Evolutionary conservation across 768 basidiomycete species (phyloP).

Genomic region (Agrocybe chaxingu): DNA sequence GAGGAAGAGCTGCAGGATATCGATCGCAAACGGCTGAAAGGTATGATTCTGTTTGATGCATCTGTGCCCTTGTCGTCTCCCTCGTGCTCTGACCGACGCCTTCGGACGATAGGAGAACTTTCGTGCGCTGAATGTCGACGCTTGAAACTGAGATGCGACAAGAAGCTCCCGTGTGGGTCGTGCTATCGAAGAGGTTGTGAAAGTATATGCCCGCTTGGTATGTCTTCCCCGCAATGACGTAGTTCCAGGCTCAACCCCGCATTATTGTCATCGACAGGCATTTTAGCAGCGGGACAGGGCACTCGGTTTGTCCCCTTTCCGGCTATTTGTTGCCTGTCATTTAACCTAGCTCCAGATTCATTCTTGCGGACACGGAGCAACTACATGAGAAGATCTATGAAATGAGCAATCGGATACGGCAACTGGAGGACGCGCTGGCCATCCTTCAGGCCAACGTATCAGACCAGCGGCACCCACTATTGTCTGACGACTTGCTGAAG

Average conservation of each 20-base stretch:
- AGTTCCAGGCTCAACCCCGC: background rate
- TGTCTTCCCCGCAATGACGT: constrained; percentile 7
- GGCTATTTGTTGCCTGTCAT: background rate
- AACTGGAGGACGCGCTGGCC: constrained; percentile 66
- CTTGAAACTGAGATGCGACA: constrained; percentile 51
- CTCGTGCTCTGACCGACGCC: background rate
- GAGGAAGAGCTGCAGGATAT: constrained; percentile 53
- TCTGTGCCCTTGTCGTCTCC: constrained; percentile 1
- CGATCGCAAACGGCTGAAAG: constrained; percentile 46
- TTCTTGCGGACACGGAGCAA: constrained; percentile 63
- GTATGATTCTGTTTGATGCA: constrained; percentile 18
- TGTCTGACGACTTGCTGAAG: constrained; percentile 49
- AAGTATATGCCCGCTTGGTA: constrained; percentile 62
- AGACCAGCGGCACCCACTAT: constrained; percentile 55
- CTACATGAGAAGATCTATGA: constrained; percentile 64
- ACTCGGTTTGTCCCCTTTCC: constrained; percentile 31
- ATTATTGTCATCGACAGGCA: constrained; percentile 26
- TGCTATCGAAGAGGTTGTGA: constrained; percentile 58
- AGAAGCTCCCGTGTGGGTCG: constrained; percentile 48
- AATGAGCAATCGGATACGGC: constrained; percentile 66
- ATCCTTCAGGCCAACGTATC: constrained; percentile 58
- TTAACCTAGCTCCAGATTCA: constrained; percentile 39
- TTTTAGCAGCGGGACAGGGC: constrained; percentile 49
- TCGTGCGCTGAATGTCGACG: constrained; percentile 54
- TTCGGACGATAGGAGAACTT: constrained; percentile 36